phyloP scores from a whole-genome alignment of 768 basidiomycete species.

The Auricularia heimuer region DNA sequence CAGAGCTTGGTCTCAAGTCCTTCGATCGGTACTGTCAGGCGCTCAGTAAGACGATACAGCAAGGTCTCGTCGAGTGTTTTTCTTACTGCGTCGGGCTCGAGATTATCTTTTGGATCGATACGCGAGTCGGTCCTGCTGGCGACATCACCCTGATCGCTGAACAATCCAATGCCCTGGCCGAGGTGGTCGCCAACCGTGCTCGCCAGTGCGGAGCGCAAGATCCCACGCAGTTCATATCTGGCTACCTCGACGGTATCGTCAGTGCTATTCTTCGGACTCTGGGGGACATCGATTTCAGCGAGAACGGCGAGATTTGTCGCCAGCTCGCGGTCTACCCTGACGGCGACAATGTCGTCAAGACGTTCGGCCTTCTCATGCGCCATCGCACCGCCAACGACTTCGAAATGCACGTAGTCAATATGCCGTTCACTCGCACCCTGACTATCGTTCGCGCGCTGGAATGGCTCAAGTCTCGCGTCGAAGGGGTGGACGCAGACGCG shows the following conservation, averaged over 20 bases:
- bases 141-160: background rate
- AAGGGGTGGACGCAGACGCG: conserved; percentile 37
- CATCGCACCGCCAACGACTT: conserved; percentile 42
- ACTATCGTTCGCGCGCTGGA: conserved; percentile 44
- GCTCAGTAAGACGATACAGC: conserved; percentile 1
- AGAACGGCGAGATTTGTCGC: conserved; percentile 37
- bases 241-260: conserved; percentile 48
- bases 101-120: background rate
- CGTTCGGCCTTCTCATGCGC: conserved; percentile 42
- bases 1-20: conserved; percentile 19
- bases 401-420: conserved; percentile 50
- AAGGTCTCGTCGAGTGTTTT: background rate
- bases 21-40: conserved; percentile 10
- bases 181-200: background rate
- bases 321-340: conserved; percentile 32
- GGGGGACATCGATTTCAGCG: conserved; percentile 55
- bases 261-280: conserved; percentile 51
- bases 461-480: conserved; percentile 44
- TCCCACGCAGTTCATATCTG: conserved; percentile 15
- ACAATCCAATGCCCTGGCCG: background rate
- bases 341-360: conserved; percentile 27
- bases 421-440: conserved; percentile 45
- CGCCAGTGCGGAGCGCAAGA: background rate
- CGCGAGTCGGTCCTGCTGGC: background rate
- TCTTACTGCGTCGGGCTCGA: conserved; percentile 18